Base-by-base conservation (phyloP, 192 early-diverging fungal species). In the Coemansia nantahalensis region DNA sequence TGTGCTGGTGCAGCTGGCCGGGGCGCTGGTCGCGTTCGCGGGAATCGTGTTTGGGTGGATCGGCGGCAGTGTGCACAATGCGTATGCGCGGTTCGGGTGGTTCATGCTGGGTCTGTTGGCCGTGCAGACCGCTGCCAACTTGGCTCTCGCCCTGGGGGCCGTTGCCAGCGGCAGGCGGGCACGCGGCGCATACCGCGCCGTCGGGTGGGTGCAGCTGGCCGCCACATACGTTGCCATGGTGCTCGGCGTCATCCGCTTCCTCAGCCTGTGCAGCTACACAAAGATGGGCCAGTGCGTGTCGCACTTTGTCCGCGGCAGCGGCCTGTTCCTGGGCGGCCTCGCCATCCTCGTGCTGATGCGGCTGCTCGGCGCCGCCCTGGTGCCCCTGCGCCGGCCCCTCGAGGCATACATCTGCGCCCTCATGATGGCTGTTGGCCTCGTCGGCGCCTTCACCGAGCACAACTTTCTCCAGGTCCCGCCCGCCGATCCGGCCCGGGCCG, bases 371-470 rank as follows among this genome's bases (percentile, higher is more conserved):
- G 77, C 79, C 16, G 62, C 71, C 53, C 54, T 86, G 36, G 45
- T 66, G 12, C 53, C 57, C 5, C 62, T 66, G 12, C 52, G 62
- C 6, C 79, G 80, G 26, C 79, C 79, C n/a, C 74, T 74, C 34
- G 84, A 86, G 52, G 77, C 77, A 46, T 86, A 75, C 62, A 59
- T 78, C 24, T 80, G 83, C 61, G 62, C 71, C 46, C 48, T 80
- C 16, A 84, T 84, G 31, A 69, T 73, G 30, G 17, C 51, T 0
- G 84, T 83, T 50, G 84, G 84, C 13, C 67, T 80, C 19, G 59
- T 84, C 34, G 81, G 82, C 49, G 83, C 83, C 3, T 84, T 83
- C 41, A 86, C 84, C 11, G 84, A 86, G 73, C 84, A 86, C 62
- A 75, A 82, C 66, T 82, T 79, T 43, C 56, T 65, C 46, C 56